Evolutionary conservation across 2,329 filamentous ascomycete genomes (phyloP).

Genomic region (Metarhizium sp.): DNA sequence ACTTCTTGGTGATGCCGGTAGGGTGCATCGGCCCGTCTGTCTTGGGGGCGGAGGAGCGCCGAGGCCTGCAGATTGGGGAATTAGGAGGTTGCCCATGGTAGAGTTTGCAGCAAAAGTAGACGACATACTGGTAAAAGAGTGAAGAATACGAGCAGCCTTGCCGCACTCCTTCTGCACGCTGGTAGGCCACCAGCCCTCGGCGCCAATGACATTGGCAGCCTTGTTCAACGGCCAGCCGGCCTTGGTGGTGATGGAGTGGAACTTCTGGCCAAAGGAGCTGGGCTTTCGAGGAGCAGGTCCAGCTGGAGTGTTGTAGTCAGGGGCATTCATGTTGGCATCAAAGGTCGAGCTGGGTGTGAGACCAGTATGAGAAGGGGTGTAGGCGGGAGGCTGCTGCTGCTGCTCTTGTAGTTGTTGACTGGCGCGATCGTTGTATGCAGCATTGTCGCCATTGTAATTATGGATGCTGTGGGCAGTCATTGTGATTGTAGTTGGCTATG

Average conservation of each 20-base stretch:
- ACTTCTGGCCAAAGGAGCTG: conserved; percentile 40
- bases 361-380: conserved; percentile 3
- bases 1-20: conserved; percentile 21
- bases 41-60: conserved; percentile 10
- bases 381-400: conserved; percentile 12
- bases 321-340: not conserved
- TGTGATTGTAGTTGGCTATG: not conserved
- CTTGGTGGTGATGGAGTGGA: conserved; percentile 58
- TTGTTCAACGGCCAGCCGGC: conserved; percentile 58
- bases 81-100: not conserved
- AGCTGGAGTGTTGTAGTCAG: not conserved
- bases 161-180: conserved; percentile 65
- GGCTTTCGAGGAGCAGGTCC: conserved; percentile 15
- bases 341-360: conserved; percentile 1
- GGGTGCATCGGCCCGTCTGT: conserved; percentile 20
- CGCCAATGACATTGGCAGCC: conserved; percentile 58
- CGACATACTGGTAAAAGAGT: conserved; percentile 56
- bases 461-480: conserved; percentile 12
- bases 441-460: not conserved
- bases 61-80: conserved; percentile 11
- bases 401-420: conserved; percentile 4
- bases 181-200: conserved; percentile 69
- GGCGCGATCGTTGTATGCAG: conserved; percentile 6
- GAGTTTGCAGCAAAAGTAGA: not conserved
- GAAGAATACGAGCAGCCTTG: conserved; percentile 65